Evolutionary conservation across 495 filamentous ascomycete species (phyloP).

Genomic region (Hypomontagnella monticulosa): DNA sequence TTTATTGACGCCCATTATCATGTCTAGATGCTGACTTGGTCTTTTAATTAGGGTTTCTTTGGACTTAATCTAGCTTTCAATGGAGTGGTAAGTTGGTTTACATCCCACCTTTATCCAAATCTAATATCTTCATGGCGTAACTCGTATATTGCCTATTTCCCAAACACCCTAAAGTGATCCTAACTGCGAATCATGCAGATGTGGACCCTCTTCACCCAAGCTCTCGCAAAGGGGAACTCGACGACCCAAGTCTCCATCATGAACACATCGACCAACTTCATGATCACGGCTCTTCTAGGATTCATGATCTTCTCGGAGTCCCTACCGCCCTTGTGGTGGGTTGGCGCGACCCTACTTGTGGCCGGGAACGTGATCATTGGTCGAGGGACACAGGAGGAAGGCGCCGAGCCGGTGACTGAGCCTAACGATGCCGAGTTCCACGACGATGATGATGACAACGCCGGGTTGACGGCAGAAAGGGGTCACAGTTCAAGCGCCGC

Average conservation of each 20-base stretch:
- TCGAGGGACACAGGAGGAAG: constrained; percentile 66
- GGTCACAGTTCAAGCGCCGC: constrained; percentile 4
- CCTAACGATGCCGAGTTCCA: constrained; percentile 1
- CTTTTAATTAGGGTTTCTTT: constrained; percentile 76
- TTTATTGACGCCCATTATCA: neutral
- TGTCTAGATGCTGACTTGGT: constrained; percentile 1
- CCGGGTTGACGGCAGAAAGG: constrained; percentile 22
- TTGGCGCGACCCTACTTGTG: constrained; percentile 84
- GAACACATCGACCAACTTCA: constrained; percentile 93
- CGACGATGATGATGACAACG: constrained; percentile 10
- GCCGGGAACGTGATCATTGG: constrained; percentile 93
- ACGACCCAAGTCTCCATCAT: constrained; percentile 92
- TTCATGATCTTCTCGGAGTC: constrained; percentile 75
- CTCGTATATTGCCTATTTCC: constrained; percentile 6
- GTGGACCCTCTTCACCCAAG: constrained; percentile 90
- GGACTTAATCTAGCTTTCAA: constrained; percentile 89
- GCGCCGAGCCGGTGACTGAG: neutral
- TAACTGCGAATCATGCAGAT: constrained; percentile 59
- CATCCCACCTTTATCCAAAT: neutral
- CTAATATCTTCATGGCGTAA: neutral
- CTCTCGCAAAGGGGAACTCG: constrained; percentile 81
- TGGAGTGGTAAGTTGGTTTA: constrained; percentile 64
- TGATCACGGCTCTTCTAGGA: constrained; percentile 88
- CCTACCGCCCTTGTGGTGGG: constrained; percentile 85
- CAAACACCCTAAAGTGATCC: neutral